Evolutionary conservation across 2,329 filamentous ascomycete genomes (phyloP), one percentile per base, ranked within the genome.

Genomic region (Botrytis byssoidea): DNA sequence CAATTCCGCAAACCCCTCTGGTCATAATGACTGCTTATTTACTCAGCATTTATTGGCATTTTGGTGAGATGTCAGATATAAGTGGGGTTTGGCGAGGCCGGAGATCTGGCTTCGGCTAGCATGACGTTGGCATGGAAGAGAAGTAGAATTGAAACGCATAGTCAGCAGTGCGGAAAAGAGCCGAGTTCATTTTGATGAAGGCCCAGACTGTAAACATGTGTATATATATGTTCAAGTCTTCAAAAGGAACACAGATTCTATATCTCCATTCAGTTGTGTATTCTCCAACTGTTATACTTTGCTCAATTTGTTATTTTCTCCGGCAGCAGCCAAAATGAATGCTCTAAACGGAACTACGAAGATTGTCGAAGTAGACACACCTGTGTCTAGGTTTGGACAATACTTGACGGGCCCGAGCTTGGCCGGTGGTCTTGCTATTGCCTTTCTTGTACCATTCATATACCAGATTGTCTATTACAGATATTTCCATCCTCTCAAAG

Each of bases 401-500:
- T 71, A 65, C 44, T 65, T 65, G 18, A 65, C 59, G 4, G 57
- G 35, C 2, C 20, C 35, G 10, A 71, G n/a, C 18, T 44, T 71
- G n/a, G 59, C 70, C 5, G 59, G 44, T 29, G 70, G 44, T 14
- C 22, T 69, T 48, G 18, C 37, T 12, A 55, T 48, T 32, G 32
- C 63, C 22, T 42, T 72, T 18, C 42, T 72, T 48, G 51, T 46
- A 14, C 64, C 42, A 59, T 72, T 74, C 32, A 35, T 72, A n/a
- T 72, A 67, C 37, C 86, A 87, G 78, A 83, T 86, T 20, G 82
- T 86, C 74, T 82, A 86, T 74, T 84, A 83, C 80, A 84, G 85
- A 51, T 86, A 86, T 80, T 86, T 88, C 69, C 86, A 88, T 74
- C 86, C 87, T 18, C 80, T 89, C 7, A 79, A 83, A 29, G 82